phyloP scores from a whole-genome alignment of 176 grass and related monocot genomes.

The Hordeum vulgare region MorexV3_pseudomolecules_assembly NC_058518.1:84892461-84892960 shows the following conservation, averaged over 20 bases:
- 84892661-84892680: constrained; percentile 5
- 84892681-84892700: not conserved
- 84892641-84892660: not conserved
- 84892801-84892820: constrained; percentile 16
- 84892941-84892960: no score
- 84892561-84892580: not conserved
- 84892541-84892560: constrained; percentile 32
- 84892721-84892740: constrained; percentile 20
- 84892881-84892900: not conserved
- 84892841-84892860: constrained; percentile 14
- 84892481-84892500: not conserved
- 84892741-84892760: constrained; percentile 2
- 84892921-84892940: not conserved
- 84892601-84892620: constrained; percentile 6
- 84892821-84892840: constrained; percentile 40
- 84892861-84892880: not conserved
- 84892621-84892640: constrained; percentile 31
- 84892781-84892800: not conserved
- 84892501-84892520: constrained; percentile 23
- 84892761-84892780: constrained; percentile 11
- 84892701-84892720: not conserved
- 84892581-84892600: constrained; percentile 15
- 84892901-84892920: not conserved
- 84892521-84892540: constrained; percentile 28
- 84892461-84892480: no score